Evolutionary conservation across 495 filamentous ascomycete genomes (phyloP).

Genomic region (Margaritispora aquatica): DNA sequence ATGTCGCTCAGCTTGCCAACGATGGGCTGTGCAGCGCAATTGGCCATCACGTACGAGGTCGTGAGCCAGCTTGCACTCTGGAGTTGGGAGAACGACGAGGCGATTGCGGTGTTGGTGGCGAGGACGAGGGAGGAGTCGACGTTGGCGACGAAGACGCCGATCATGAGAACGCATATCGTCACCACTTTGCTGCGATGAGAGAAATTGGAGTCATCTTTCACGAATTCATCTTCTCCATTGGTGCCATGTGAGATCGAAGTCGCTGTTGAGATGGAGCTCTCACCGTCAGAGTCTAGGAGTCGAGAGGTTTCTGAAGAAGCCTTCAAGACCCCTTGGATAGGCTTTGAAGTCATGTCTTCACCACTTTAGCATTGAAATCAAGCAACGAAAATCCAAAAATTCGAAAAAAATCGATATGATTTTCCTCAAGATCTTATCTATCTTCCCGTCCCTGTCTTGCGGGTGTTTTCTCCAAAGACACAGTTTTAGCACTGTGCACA

Average conservation of each 20-base stretch:
- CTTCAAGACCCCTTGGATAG: not conserved
- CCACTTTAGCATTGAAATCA: not conserved
- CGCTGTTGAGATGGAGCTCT: not conserved
- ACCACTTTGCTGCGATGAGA: not conserved
- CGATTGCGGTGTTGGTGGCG: constrained; percentile 54
- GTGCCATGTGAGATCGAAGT: not conserved
- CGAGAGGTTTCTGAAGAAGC: not conserved
- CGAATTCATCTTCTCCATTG: not conserved
- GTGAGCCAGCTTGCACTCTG: constrained; percentile 61
- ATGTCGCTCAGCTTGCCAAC: constrained; percentile 47
- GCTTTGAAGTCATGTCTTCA: not conserved
- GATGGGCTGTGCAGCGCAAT: constrained; percentile 52
- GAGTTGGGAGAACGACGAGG: constrained; percentile 59
- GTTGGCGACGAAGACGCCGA: constrained; percentile 58
- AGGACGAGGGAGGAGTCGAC: constrained; percentile 57
- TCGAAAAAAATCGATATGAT: not conserved
- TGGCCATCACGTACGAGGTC: constrained; percentile 54
- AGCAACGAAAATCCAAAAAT: not conserved
- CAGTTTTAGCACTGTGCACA: not conserved
- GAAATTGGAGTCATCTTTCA: not conserved
- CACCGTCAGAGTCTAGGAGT: not conserved
- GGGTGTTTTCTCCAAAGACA: not conserved
- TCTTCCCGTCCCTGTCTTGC: not conserved
- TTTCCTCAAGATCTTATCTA: not conserved
- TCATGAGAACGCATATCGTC: not conserved